These are phyloP conservation scores for Thelonectria blattea DNA, from an alignment of 2,329 filamentous ascomycete genomes.

Conservation along the genomic window DNA sequence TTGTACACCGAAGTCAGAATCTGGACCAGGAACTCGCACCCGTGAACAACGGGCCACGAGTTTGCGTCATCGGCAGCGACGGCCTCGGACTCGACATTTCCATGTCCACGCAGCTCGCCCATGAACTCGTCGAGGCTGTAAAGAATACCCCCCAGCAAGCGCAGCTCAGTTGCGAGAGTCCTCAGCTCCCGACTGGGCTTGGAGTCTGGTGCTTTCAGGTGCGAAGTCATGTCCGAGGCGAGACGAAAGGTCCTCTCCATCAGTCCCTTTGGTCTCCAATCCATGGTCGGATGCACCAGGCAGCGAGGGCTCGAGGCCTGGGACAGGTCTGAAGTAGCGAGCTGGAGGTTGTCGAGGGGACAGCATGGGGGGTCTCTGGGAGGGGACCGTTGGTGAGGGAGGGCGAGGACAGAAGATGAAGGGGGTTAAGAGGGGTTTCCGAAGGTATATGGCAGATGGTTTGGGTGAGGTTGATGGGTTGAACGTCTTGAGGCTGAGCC, in stretches of 20 bases:
- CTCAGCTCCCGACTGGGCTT: slow-evolving; percentile 24
- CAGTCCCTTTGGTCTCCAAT: slow-evolving; percentile 24
- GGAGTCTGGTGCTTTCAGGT: slow-evolving; percentile 15
- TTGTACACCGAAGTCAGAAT: slow-evolving; percentile 23
- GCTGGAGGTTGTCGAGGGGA: background rate
- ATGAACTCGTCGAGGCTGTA: slow-evolving; percentile 35
- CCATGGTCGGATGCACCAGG: slow-evolving; percentile 10
- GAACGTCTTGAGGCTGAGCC: slow-evolving; percentile 1
- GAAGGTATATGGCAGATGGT: background rate
- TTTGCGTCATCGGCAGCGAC: background rate
- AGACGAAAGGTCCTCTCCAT: slow-evolving; percentile 29
- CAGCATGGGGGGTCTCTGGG: background rate
- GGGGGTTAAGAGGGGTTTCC: background rate
- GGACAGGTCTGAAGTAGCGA: background rate
- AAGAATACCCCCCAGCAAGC: slow-evolving; percentile 32
- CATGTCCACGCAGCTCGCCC: slow-evolving; percentile 23
- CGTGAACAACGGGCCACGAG: slow-evolving; percentile 31
- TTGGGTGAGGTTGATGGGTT: background rate
- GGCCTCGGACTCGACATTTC: background rate
- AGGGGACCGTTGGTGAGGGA: background rate
- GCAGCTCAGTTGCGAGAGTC: slow-evolving; percentile 27
- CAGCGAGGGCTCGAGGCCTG: background rate
- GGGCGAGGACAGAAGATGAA: background rate
- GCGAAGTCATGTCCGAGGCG: slow-evolving; percentile 22
- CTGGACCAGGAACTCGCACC: slow-evolving; percentile 29